phyloP scores from a whole-genome alignment of 495 filamentous ascomycete genomes.

The Aspergillus coremiiformis region DNA sequence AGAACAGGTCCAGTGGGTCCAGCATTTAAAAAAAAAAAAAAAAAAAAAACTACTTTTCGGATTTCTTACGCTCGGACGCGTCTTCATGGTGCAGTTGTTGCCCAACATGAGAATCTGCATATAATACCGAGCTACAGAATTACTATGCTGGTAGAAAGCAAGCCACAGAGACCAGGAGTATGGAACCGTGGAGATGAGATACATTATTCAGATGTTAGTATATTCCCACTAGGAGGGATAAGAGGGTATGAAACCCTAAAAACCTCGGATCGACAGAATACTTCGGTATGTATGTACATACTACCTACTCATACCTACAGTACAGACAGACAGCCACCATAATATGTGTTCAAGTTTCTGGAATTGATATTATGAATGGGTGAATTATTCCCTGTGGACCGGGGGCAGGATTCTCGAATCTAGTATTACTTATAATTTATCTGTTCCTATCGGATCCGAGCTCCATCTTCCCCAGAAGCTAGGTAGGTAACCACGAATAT shows the following conservation, averaged over 20 bases:
- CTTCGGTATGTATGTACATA: no score
- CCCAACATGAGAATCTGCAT: conserved; percentile 5
- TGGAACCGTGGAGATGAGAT: not conserved
- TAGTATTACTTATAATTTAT: no score
- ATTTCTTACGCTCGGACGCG: not conserved
- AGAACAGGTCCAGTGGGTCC: not conserved
- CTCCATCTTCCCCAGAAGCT: conserved; percentile 11
- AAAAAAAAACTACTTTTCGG: no score
- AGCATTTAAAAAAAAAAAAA: no score
- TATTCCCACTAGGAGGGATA: not conserved
- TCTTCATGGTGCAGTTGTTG: conserved; percentile 10
- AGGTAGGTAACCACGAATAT: conserved; percentile 6
- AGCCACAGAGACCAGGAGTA: not conserved
- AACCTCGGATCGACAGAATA: not conserved
- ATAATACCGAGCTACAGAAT: conserved; percentile 5
- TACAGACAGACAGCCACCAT: no score
- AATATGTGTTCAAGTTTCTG: not conserved
- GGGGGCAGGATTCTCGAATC: conserved; percentile 1
- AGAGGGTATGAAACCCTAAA: not conserved
- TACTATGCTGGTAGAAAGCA: not conserved
- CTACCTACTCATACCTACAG: no score
- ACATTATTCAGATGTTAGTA: not conserved
- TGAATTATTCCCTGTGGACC: conserved; percentile 1
- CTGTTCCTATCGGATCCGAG: conserved; percentile 12
- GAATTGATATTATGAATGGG: not conserved